Conservation (phyloP, 495 filamentous ascomycete species). For the Penicillium dipodomyicola region DNA sequence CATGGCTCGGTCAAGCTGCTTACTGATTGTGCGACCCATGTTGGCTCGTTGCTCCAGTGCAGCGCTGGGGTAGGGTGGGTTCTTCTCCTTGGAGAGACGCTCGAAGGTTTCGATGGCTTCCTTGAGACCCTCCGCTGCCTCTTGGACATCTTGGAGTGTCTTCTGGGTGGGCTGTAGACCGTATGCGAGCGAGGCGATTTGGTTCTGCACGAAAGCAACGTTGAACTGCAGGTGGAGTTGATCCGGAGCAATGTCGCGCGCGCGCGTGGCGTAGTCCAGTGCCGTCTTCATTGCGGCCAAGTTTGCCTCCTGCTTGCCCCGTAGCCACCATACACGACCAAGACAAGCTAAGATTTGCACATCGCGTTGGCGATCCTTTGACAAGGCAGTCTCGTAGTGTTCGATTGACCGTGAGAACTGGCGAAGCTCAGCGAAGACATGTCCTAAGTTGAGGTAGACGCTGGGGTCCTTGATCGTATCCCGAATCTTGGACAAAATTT, state of each 20-base stretch:
- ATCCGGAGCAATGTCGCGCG: slow-evolving; percentile 72
- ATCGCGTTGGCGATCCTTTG: slow-evolving; percentile 76
- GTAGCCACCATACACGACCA: slow-evolving; percentile 88
- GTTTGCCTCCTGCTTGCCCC: slow-evolving; percentile 76
- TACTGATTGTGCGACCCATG: slow-evolving; percentile 93
- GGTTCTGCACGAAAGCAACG: slow-evolving; percentile 93
- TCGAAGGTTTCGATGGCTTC: slow-evolving; percentile 79
- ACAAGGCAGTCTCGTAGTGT: slow-evolving; percentile 83
- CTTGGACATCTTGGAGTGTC: slow-evolving; percentile 72
- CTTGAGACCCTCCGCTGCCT: slow-evolving; percentile 80
- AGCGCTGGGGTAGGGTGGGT: slow-evolving; percentile 84
- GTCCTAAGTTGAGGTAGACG: slow-evolving; percentile 87
- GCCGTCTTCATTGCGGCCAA: slow-evolving; percentile 79
- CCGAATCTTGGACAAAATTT: slow-evolving; percentile 81
- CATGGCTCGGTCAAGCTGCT: slow-evolving; percentile 80
- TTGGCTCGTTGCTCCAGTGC: slow-evolving; percentile 93
- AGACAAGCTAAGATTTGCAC: slow-evolving; percentile 83
- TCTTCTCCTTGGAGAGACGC: slow-evolving; percentile 74
- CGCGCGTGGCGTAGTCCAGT: slow-evolving; percentile 84
- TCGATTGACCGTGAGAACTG: slow-evolving; percentile 90
- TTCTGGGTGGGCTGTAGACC: slow-evolving; percentile 69
- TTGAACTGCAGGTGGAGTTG: slow-evolving; percentile 94
- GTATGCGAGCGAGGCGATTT: slow-evolving; percentile 80
- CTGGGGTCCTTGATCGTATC: slow-evolving; percentile 84
- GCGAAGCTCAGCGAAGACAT: slow-evolving; percentile 82